Base-by-base conservation (phyloP, 805 yeast genomes). In the Barnettozyma botsteinii region DNA sequence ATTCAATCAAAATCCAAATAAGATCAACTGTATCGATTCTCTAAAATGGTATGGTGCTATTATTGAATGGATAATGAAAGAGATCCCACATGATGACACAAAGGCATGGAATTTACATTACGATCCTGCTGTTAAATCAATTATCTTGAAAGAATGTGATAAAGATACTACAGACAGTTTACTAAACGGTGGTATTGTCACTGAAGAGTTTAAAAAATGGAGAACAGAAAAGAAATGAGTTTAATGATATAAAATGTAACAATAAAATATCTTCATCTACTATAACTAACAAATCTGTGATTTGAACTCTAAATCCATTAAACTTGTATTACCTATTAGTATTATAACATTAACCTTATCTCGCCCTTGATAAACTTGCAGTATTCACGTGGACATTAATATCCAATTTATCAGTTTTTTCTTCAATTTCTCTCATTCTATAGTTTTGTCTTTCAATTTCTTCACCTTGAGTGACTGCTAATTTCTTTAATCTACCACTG, bases 21-120 rank as follows among this genome's bases (percentile, higher is more conserved):
- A 68, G 38, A 77, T 85, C 60, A 78, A 77, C 53, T 91, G 95
- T 49, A 74, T 79, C 60, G 86, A 80, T 40, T 79, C 91, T 8
- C 67, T 91, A 37, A 85, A 81, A 52, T 93, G 94, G 78, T 85
- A 86, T 60, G 91, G 91, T 4, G 88, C 93, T 0, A 72, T 82
- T 15, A 66, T 86, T 39, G 86, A 85, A 42, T 88, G 96, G 96
- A 57, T 91, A 25, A 66, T 66, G 31, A 70, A 69, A 18, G 61
- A 62, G 19, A 64, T 81, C 15, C 81, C 85, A 11, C 64, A 67
- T 22, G 75, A 74, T 31, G 77, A 78, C 43, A 59, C 63, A 18
- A 72, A 65, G 34, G 72, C 75, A 1, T 77, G 73, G 67, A 65
- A 71, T 41, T 61, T 79, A 44, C 67, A 71, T n/a, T 85, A 72